A percentile compares a stretch with the other conserved stretches of the same genome.
Conservation (phyloP, 2,329 filamentous ascomycete genomes). For the Cladophialophora immunda region DNA sequence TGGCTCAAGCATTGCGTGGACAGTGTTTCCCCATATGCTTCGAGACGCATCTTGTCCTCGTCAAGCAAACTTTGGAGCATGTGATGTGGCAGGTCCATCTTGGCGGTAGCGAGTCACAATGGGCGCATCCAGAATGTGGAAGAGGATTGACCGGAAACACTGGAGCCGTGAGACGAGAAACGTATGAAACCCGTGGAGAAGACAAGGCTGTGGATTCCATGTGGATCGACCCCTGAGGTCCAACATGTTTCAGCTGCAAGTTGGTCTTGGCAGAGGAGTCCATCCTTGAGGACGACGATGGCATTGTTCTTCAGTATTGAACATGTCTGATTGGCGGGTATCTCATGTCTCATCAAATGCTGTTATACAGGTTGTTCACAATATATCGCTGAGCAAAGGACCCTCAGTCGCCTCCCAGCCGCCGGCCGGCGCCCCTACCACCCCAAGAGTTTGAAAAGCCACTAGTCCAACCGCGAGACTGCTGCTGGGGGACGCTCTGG, state of each 20-base stretch:
- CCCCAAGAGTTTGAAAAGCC: constrained; percentile 57
- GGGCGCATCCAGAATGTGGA: background rate
- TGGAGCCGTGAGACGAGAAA: constrained; percentile 29
- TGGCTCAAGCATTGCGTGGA: constrained; percentile 10
- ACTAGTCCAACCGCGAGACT: constrained; percentile 39
- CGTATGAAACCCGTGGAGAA: constrained; percentile 27
- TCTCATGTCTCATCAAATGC: constrained; percentile 23
- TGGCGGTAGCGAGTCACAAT: constrained; percentile 15
- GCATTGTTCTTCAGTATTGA: background rate
- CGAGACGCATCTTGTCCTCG: constrained; percentile 11
- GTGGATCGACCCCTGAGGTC: constrained; percentile 21
- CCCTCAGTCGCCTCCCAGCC: constrained; percentile 50
- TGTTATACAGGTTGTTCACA: constrained; percentile 32
- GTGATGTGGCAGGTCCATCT: constrained; percentile 25
- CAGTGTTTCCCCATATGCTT: constrained; percentile 15
- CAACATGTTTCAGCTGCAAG: constrained; percentile 23
- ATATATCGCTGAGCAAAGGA: background rate
- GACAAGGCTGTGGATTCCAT: constrained; percentile 32
- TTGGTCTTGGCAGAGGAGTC: constrained; percentile 21
- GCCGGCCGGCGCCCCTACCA: constrained; percentile 51
- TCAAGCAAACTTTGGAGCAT: constrained; percentile 21
- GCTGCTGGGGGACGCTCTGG: constrained; percentile 37
- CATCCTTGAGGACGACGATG: background rate
- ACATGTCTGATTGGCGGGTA: constrained; percentile 26
- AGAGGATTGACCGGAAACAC: constrained; percentile 24